Evolutionary conservation across 192 early-diverging fungal genomes (phyloP).

Genomic region (Coemansia sp.): DNA sequence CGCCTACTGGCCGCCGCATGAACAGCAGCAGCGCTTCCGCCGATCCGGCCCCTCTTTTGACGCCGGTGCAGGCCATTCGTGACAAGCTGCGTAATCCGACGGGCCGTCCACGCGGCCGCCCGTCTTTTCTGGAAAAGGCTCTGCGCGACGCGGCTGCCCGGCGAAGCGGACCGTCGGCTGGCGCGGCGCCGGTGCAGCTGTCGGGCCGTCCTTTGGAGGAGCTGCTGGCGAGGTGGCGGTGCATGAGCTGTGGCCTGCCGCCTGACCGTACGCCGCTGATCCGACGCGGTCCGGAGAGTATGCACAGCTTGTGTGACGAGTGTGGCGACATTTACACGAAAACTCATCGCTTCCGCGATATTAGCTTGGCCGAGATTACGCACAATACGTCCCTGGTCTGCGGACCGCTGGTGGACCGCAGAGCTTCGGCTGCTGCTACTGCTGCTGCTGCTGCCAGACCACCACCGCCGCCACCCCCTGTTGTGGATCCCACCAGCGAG

Average conservation of each 20-base stretch:
- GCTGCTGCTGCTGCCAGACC: background rate
- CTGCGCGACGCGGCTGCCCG: conserved; percentile 40
- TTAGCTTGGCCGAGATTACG: conserved; percentile 18
- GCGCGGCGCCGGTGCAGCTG: conserved; percentile 30
- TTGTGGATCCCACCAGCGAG: background rate
- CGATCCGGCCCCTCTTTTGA: too few species aligned
- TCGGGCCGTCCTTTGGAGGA: conserved; percentile 41
- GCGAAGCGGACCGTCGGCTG: conserved; percentile 10
- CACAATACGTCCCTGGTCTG: conserved; percentile 25
- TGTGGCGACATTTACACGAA: conserved; percentile 28
- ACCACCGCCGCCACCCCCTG: background rate
- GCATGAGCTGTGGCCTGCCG: conserved; percentile 43
- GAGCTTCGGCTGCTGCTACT: too few species aligned
- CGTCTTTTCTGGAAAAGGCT: conserved; percentile 47
- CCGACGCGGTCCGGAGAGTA: conserved; percentile 43
- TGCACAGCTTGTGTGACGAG: conserved; percentile 47
- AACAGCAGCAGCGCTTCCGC: conserved; percentile 1
- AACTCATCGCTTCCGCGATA: conserved; percentile 15
- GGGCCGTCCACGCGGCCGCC: conserved; percentile 42
- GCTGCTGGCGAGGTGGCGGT: conserved; percentile 39
- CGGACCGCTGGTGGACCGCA: conserved; percentile 18
- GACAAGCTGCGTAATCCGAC: conserved; percentile 49
- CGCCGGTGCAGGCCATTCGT: conserved; percentile 24
- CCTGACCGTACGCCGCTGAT: conserved; percentile 46
- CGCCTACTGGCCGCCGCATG: background rate